Percentiles rank a stretch among this genome's conserved stretches.
These are phyloP conservation scores for Backusella luteola DNA, from an alignment of 192 early-diverging fungal genomes.

Conservation along the genomic window DNA sequence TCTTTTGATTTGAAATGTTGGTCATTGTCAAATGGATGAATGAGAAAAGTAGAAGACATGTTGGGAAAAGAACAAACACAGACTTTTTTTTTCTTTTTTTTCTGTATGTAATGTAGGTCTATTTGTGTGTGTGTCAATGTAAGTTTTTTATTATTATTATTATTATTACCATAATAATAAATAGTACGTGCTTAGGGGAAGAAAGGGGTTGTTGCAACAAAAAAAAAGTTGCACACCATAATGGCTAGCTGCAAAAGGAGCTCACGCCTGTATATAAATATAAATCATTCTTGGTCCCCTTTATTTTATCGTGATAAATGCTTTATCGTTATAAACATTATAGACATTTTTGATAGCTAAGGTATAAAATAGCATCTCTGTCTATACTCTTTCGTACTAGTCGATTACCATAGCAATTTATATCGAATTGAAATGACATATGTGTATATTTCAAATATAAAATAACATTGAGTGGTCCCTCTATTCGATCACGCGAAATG, in stretches of 20 bases:
- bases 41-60: constrained; percentile 5
- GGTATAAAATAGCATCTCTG: background rate
- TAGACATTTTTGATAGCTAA: background rate
- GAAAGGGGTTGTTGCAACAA: background rate
- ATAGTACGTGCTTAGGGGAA: background rate
- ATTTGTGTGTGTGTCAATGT: too few relatives aligned
- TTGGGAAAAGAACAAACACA: constrained; percentile 8
- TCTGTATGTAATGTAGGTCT: background rate
- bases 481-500: background rate
- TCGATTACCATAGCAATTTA: background rate
- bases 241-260: background rate
- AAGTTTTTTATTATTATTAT: background rate
- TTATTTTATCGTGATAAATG: background rate
- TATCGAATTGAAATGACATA: background rate
- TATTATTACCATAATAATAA: background rate
- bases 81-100: background rate
- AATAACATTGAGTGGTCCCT: background rate
- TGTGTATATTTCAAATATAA: background rate
- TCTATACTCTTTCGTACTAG: background rate
- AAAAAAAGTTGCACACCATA: background rate
- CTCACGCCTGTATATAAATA: background rate
- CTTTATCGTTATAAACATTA: background rate
- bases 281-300: background rate
- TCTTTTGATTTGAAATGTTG: background rate
- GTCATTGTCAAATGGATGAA: background rate